These are phyloP conservation scores for Funneliformis mosseae DNA, from an alignment of 192 early-diverging fungal genomes.

Conservation along the genomic window DNA sequence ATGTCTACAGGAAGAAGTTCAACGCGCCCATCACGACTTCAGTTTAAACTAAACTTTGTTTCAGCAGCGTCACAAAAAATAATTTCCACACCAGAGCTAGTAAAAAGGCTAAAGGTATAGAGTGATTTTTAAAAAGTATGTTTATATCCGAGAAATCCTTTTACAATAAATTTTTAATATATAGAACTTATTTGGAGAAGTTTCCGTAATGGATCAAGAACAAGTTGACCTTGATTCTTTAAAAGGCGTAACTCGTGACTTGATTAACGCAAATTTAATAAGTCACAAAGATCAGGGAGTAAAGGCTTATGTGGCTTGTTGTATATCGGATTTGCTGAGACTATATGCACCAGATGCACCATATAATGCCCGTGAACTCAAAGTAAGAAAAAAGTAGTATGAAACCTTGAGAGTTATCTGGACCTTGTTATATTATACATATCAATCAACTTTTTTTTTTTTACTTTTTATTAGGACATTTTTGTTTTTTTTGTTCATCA, in stretches of 20 bases:
- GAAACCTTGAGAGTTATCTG: not conserved
- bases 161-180: not conserved
- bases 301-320: constrained; percentile 73
- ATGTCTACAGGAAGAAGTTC: constrained; percentile 20
- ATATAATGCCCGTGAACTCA: constrained; percentile 76
- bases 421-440: not conserved
- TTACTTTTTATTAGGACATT: constrained; percentile 52
- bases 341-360: constrained; percentile 94
- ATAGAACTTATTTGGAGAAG: constrained; percentile 75
- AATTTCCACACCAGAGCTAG: constrained; percentile 51
- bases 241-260: constrained; percentile 61
- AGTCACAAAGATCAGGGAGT: constrained; percentile 83
- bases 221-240: constrained; percentile 70
- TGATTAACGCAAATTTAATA: constrained; percentile 67
- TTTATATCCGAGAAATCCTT: not conserved
- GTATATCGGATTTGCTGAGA: constrained; percentile 88
- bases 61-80: constrained; percentile 43
- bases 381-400: constrained; percentile 43
- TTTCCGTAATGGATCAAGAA: constrained; percentile 77
- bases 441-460: constrained; percentile 1
- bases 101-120: constrained; percentile 56
- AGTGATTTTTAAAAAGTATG: not conserved
- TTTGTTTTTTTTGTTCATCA: constrained; percentile 86
- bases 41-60: constrained; percentile 47
- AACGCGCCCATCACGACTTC: constrained; percentile 32